A percentile compares a stretch with the other conserved stretches of the same genome.
These are phyloP conservation scores for Cladosporium austrohemisphaericum DNA, from an alignment of 2,329 filamentous ascomycete species.

Conservation along the genomic window DNA sequence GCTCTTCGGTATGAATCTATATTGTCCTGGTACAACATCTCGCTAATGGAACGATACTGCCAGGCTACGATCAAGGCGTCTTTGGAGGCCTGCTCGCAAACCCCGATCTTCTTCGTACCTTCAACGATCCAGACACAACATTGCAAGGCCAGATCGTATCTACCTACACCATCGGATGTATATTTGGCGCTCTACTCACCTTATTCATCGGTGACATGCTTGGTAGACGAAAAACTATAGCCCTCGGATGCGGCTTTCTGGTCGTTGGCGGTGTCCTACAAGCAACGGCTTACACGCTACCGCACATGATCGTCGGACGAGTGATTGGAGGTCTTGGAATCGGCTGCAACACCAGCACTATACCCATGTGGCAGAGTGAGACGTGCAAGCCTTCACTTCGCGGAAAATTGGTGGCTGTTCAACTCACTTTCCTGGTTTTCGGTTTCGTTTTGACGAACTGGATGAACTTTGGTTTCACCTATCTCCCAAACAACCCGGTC, in stretches of 20 bases:
- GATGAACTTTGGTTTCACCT: conserved; percentile 21
- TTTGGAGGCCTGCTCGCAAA: conserved; percentile 20
- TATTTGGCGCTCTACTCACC: conserved; percentile 40
- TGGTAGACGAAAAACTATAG: conserved; percentile 28
- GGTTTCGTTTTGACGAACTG: conserved; percentile 19
- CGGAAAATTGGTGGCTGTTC: conserved; percentile 13
- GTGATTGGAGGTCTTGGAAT: conserved; percentile 4
- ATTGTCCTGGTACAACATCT: too few species aligned
- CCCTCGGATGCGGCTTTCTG: conserved; percentile 2
- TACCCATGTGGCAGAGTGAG: conserved; percentile 12
- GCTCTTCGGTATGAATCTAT: conserved; percentile 14
- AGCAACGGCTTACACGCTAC: conserved; percentile 5
- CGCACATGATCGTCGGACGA: conserved; percentile 11
- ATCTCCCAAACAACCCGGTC: conserved; percentile 16
- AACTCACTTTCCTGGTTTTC: conserved; percentile 17
- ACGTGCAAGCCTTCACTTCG: conserved; percentile 11
- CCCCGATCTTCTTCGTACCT: conserved; percentile 15
- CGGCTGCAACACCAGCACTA: conserved; percentile 8
- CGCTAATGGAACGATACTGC: neutral
- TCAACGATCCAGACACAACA: conserved; percentile 18
- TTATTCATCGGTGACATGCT: conserved; percentile 39
- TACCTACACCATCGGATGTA: conserved; percentile 50
- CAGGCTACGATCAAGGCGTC: conserved; percentile 23
- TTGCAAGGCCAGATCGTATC: conserved; percentile 33
- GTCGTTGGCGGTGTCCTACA: conserved; percentile 10